A percentile compares a stretch with the other conserved stretches of the same genome.
phyloP scores from a whole-genome alignment of 2,329 filamentous ascomycete species.

The Byssoonygena ceratinophila region DNA sequence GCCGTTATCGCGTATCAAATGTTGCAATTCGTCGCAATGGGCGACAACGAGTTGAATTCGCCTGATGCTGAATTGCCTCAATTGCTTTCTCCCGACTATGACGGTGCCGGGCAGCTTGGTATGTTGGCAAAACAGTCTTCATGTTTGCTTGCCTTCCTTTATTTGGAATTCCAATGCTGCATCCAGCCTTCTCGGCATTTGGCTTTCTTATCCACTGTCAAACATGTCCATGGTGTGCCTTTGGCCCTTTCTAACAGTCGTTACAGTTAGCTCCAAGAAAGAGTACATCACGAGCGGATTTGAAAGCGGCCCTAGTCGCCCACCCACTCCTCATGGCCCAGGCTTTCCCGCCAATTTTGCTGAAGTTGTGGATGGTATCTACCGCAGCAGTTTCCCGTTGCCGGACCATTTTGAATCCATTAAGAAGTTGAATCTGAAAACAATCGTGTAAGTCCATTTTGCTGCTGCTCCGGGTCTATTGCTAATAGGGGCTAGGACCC shows the following conservation, averaged over 20 bases:
- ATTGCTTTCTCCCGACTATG: not conserved
- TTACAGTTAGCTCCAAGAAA: constrained; percentile 7
- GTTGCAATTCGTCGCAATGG: not conserved
- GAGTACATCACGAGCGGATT: constrained; percentile 13
- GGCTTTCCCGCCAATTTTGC: constrained; percentile 63
- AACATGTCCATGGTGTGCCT: not conserved
- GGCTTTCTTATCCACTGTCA: not conserved
- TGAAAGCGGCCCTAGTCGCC: constrained; percentile 20
- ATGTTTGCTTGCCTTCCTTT: not conserved
- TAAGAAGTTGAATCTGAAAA: constrained; percentile 58
- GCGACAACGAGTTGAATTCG: not conserved
- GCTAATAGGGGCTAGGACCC: constrained; percentile 38
- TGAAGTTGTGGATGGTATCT: constrained; percentile 61
- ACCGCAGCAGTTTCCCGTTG: constrained; percentile 70
- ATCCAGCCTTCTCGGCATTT: not conserved
- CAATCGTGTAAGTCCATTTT: constrained; percentile 54
- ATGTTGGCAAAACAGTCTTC: not conserved
- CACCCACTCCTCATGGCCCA: constrained; percentile 26
- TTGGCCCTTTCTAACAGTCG: not conserved
- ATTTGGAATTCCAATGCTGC: not conserved
- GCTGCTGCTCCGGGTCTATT: not conserved
- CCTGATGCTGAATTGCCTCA: not conserved
- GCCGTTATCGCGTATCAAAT: not conserved
- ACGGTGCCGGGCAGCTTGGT: constrained; percentile 5
- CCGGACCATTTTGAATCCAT: constrained; percentile 61